A percentile compares a stretch with the other conserved stretches of the same genome.
Conservation (phyloP, 805 yeast genomes). For the Ogataea degrootiae region DNA sequence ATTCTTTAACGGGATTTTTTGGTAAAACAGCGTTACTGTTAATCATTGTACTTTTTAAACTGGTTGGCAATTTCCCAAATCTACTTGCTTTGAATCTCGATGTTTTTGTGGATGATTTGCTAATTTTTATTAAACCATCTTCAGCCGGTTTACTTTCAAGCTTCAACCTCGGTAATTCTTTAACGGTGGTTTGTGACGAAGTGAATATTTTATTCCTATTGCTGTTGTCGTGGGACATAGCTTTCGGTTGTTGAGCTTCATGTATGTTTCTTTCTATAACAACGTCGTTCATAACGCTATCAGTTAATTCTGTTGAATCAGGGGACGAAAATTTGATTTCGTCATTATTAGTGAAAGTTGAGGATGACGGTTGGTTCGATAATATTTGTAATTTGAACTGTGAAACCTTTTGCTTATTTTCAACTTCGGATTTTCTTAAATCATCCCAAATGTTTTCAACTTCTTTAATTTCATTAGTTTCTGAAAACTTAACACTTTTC, state of each 20-base stretch:
- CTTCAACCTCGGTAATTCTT: slow-evolving; percentile 7
- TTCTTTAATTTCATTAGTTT: slow-evolving; percentile 50
- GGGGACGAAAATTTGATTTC: slow-evolving; percentile 3
- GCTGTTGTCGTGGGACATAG: not conserved
- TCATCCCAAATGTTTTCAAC: slow-evolving; percentile 53
- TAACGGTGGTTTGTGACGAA: not conserved
- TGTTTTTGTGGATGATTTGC: not conserved
- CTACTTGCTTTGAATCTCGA: slow-evolving; percentile 10
- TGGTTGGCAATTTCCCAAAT: slow-evolving; percentile 20
- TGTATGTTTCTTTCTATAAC: slow-evolving; percentile 7
- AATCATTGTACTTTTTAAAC: slow-evolving; percentile 12
- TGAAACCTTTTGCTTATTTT: slow-evolving; percentile 12
- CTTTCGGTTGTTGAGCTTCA: not conserved
- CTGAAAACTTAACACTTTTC: slow-evolving; percentile 53
- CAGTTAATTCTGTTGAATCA: slow-evolving; percentile 7
- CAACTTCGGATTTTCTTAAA: slow-evolving; percentile 28
- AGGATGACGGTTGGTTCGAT: slow-evolving; percentile 12
- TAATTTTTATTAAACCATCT: slow-evolving; percentile 9
- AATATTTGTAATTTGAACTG: slow-evolving; percentile 16
- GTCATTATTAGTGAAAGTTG: slow-evolving; percentile 5
- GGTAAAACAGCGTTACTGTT: not conserved
- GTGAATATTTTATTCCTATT: not conserved
- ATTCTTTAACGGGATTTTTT: not conserved
- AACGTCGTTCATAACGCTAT: slow-evolving; percentile 15
- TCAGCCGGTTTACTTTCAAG: slow-evolving; percentile 1